These are phyloP conservation scores for Fusarium pseudoanthophilum DNA, from an alignment of 2,329 filamentous ascomycete genomes.

Conservation along the genomic window DNA sequence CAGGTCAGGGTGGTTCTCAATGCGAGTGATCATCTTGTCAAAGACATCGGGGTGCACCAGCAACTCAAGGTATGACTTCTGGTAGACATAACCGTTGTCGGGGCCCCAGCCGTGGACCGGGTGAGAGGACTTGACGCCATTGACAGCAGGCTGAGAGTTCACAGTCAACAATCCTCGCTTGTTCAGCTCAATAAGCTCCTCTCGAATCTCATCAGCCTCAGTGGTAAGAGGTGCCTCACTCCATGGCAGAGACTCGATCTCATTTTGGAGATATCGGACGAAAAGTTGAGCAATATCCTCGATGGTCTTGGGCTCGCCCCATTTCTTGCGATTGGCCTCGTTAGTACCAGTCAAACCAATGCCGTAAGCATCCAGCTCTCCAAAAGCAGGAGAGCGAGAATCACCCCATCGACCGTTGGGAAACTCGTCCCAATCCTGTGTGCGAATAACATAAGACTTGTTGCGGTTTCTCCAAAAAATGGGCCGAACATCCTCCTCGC, in stretches of 20 bases:
- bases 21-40: constrained; percentile 78
- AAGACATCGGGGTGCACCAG: constrained; percentile 85
- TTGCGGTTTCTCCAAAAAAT: constrained; percentile 99
- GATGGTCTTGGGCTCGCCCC: constrained; percentile 85
- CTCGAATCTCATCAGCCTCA: constrained; percentile 82
- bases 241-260: constrained; percentile 89
- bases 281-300: constrained; percentile 87
- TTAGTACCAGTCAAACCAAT: constrained; percentile 95
- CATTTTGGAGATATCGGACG: constrained; percentile 82
- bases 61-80: constrained; percentile 96
- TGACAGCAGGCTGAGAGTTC: constrained; percentile 96
- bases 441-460: constrained; percentile 93
- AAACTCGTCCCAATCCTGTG: constrained; percentile 99
- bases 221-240: constrained; percentile 87
- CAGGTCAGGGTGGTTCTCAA: constrained; percentile 81
- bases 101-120: constrained; percentile 94
- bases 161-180: constrained; percentile 89
- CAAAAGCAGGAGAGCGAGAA: constrained; percentile 93
- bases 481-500: constrained; percentile 94
- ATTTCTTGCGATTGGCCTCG: constrained; percentile 93
- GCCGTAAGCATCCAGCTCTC: constrained; percentile 93
- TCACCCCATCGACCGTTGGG: constrained; percentile 99
- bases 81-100: constrained; percentile 94
- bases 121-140: constrained; percentile 88
- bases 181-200: constrained; percentile 84